Conservation (phyloP, 2,329 filamentous ascomycete genomes). For the Aureobasidium sp. region DNA sequence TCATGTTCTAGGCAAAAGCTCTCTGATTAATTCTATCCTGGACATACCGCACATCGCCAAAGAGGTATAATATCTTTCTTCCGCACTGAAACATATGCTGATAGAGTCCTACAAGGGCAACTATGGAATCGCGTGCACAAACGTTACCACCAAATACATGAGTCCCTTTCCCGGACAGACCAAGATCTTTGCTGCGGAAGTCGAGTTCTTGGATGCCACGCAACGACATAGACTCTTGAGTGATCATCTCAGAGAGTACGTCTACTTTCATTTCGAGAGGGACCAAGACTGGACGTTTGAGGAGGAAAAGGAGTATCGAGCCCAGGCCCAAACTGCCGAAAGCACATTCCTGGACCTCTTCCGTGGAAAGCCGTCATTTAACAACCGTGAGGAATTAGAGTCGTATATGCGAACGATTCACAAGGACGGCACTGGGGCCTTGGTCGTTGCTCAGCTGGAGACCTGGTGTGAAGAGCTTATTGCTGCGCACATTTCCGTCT, state of each 20-base stretch:
- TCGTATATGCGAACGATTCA: neutral
- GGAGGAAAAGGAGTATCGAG: neutral
- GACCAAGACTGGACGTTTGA: neutral
- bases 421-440: too few species aligned
- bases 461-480: too few species aligned
- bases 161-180: conserved; percentile 14
- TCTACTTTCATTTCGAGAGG: neutral
- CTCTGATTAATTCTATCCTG: conserved; percentile 21
- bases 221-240: neutral
- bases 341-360: neutral
- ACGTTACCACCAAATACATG: conserved; percentile 18
- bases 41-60: conserved; percentile 20
- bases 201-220: neutral
- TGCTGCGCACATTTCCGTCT: too few species aligned
- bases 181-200: conserved; percentile 16
- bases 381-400: neutral
- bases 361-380: neutral
- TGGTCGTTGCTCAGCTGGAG: too few species aligned
- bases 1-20: conserved; percentile 23
- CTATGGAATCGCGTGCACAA: conserved; percentile 15
- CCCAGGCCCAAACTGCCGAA: neutral
- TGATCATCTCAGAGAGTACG: neutral
- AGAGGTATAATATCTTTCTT: too few species aligned
- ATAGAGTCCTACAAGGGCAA: too few species aligned
- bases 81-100: too few species aligned